Conservation (phyloP, 2,329 filamentous ascomycete genomes). For the Botryosphaeria dothidea region DNA sequence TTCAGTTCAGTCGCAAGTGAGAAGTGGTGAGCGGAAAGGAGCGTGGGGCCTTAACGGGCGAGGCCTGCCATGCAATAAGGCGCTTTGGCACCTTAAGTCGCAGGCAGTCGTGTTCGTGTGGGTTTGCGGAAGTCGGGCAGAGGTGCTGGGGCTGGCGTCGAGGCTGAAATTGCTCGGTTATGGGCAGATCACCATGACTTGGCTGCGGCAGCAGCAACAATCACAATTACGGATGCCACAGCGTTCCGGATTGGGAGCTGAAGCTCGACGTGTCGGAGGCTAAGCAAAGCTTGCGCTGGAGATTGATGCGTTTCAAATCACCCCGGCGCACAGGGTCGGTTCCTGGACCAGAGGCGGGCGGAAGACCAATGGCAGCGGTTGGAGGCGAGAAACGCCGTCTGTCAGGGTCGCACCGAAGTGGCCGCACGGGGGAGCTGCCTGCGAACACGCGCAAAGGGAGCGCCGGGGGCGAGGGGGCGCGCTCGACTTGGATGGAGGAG, state of each 20-base stretch:
- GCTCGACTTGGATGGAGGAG: neutral
- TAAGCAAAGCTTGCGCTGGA: slow-evolving; percentile 13
- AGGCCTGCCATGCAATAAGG: slow-evolving; percentile 7
- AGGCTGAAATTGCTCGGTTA: slow-evolving; percentile 15
- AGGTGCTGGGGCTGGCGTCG: neutral
- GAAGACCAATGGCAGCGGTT: slow-evolving; percentile 3
- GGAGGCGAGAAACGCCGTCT: neutral
- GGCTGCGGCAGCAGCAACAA: neutral
- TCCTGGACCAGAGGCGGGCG: neutral
- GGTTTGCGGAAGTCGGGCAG: neutral
- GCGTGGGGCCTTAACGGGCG: neutral
- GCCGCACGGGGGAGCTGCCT: neutral
- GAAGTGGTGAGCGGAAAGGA: neutral
- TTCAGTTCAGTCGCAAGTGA: neutral
- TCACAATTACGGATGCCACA: slow-evolving; percentile 5
- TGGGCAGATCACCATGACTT: slow-evolving; percentile 14
- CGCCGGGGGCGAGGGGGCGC: neutral
- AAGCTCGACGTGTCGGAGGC: slow-evolving; percentile 11
- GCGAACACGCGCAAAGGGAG: neutral
- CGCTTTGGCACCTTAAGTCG: slow-evolving; percentile 12
- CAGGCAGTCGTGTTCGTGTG: neutral
- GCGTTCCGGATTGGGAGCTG: slow-evolving; percentile 1
- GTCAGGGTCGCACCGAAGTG: neutral
- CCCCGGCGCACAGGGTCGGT: slow-evolving; percentile 11
- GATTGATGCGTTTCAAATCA: slow-evolving; percentile 14